These are phyloP conservation scores for Penicillium sp. DNA, from an alignment of 2,329 filamentous ascomycete genomes.

Conservation along the genomic window DNA sequence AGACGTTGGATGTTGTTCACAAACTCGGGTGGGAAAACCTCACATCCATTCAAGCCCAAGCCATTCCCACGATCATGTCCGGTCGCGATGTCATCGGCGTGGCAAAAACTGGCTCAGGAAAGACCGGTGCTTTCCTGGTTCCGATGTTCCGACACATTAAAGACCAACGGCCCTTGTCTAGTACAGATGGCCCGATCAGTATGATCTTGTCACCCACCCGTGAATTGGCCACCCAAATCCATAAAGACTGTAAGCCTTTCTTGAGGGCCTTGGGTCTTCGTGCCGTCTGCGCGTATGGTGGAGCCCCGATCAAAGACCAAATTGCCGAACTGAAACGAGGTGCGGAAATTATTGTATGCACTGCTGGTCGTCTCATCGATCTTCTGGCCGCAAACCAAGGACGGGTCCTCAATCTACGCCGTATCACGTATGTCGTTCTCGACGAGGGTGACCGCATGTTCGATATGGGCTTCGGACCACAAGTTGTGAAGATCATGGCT, in stretches of 20 bases:
- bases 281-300: constrained; percentile 89
- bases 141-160: constrained; percentile 99
- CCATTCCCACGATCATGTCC: constrained; percentile 91
- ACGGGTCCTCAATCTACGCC: constrained; percentile 84
- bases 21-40: constrained; percentile 81
- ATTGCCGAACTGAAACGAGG: constrained; percentile 95
- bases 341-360: constrained; percentile 92
- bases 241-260: constrained; percentile 92
- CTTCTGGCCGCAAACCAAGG: constrained; percentile 88
- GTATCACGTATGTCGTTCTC: constrained; percentile 90
- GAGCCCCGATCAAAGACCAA: constrained; percentile 93
- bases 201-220: constrained; percentile 92
- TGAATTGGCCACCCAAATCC: constrained; percentile 90
- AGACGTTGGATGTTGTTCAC: constrained; percentile 81
- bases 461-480: constrained; percentile 98
- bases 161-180: constrained; percentile 78
- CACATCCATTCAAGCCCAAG: constrained; percentile 92
- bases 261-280: constrained; percentile 80
- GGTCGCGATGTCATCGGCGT: constrained; percentile 94
- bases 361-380: constrained; percentile 93
- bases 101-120: constrained; percentile 95
- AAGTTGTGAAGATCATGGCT: constrained; percentile 93
- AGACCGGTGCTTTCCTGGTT: constrained; percentile 91
- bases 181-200: constrained; percentile 81
- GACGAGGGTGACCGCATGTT: constrained; percentile 99